These are phyloP conservation scores for Astrephomene gubernaculifera DNA, from an alignment of 139 green algal species.

Conservation along the genomic window DNA sequence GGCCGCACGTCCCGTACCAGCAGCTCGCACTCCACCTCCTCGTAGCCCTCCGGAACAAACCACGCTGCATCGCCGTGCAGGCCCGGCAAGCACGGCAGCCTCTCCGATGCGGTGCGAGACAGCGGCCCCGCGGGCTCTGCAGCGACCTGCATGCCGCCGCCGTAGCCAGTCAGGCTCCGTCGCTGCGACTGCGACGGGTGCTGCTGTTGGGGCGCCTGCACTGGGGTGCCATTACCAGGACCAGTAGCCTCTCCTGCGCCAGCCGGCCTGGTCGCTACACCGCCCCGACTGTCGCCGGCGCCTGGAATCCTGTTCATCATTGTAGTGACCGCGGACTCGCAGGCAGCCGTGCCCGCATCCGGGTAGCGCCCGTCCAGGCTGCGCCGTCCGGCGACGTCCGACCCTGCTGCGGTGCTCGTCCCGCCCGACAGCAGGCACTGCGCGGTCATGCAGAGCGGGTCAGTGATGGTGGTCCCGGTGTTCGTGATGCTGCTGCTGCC, in stretches of 20 bases:
- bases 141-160: not conserved
- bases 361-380: not conserved
- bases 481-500: not conserved
- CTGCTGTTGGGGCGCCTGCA: too few relatives aligned
- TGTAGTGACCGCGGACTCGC: too few relatives aligned
- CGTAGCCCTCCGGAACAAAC: not conserved
- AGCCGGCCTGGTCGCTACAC: too few relatives aligned
- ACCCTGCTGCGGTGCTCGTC: not conserved
- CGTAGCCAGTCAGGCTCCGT: not conserved
- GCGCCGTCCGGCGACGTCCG: not conserved
- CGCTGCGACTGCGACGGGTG: not conserved
- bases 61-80: too few relatives aligned
- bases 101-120: not conserved
- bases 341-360: too few relatives aligned
- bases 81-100: not conserved
- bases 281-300: too few relatives aligned
- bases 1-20: not conserved
- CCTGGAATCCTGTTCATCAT: too few relatives aligned
- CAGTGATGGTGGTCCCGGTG: slow-evolving; percentile 12
- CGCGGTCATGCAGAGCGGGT: slow-evolving; percentile 9
- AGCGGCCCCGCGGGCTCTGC: not conserved
- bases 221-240: too few relatives aligned
- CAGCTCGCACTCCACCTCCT: slow-evolving; percentile 26
- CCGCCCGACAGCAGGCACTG: not conserved
- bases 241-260: too few relatives aligned